Evolutionary conservation across 352 stramenopile genomes (phyloP), one percentile per base, ranked within the genome.

Genomic region (Pythium phragmitis): DNA sequence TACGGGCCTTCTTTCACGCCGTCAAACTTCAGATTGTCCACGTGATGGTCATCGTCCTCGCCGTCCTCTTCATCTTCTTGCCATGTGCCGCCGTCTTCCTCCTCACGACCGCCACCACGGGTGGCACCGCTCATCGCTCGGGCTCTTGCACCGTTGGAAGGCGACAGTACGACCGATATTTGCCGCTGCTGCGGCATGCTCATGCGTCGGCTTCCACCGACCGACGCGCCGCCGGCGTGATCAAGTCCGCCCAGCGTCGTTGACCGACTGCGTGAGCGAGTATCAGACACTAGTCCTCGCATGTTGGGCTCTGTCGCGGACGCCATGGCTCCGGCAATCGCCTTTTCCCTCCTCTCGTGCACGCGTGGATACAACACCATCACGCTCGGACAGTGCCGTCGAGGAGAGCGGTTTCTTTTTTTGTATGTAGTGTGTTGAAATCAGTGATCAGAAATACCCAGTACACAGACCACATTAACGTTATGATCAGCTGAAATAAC

Each of bases 1-100:
- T 92, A 91, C 36, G 81, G 67, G 11, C 85, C 85, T 41, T 89
- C 78, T 28, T 87, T 85, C 43, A 92, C 81, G 41, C 85, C 82
- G 45, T 94, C 85, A 42, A 94, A 73, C 61, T 82, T 94, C 33
- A 94, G 67, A 57, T 89, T 89, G 26, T 74, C 76, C 28, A 85
- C 53, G 47, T 80, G 73, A 13, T 81, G 76, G 50, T 85, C 74
- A 12, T 72, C 63, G 2, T 84, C 66, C 39, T 87, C 76, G 46
- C 67, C 60, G 1, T 57, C 49, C 1, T 66, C 52, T 5, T 59
- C 45, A 3, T 67, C 45, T 23, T 53, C 39, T 33, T 47, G 19
- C 14, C 41, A 39, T 11, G 46, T 16, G 7, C 43, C 36, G 51
- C 19, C 53, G 14, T 68, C n/a, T 42, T 30, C 53, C 17, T 60